Conservation (phyloP, 73 alveolate species). For the Blepharisma stoltei region DNA sequence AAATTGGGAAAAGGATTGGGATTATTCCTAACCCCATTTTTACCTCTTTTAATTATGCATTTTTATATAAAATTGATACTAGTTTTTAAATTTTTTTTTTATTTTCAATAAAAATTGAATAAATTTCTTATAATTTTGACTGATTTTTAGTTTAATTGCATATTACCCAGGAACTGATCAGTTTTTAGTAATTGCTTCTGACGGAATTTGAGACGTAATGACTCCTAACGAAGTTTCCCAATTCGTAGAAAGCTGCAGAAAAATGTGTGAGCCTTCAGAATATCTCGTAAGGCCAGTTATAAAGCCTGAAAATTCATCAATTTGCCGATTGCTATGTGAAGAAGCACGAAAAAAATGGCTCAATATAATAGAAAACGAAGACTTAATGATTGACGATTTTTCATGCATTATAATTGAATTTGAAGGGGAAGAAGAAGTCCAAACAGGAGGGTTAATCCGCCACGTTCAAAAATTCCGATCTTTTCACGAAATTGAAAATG, state of each 20-base stretch:
- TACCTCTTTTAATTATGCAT: too few species aligned
- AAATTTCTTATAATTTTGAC: too few species aligned
- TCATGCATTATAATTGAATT: neutral
- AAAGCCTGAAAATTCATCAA: neutral
- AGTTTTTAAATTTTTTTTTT: too few species aligned
- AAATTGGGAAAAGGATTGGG: constrained; percentile 86
- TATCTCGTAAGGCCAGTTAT: neutral
- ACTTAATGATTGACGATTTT: neutral
- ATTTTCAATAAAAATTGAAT: too few species aligned
- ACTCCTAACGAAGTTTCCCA: neutral
- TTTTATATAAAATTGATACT: too few species aligned
- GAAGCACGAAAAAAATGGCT: constrained; percentile 5
- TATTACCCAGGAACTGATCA: neutral
- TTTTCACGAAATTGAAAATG: too few species aligned
- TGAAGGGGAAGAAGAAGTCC: neutral
- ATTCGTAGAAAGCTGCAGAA: constrained; percentile 5
- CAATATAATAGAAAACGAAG: neutral
- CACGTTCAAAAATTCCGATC: too few species aligned
- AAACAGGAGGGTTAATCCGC: too few species aligned
- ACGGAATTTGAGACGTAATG: constrained; percentile 9
- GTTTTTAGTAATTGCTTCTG: neutral
- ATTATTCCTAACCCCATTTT: constrained; percentile 70
- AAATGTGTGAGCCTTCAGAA: neutral
- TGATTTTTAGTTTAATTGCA: too few species aligned
- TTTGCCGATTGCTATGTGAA: constrained; percentile 17